A percentile compares a stretch with the other conserved stretches of the same genome.
Evolutionary conservation across 1,139 yeast species (phyloP).

Genomic region (Pichia sp.): DNA sequence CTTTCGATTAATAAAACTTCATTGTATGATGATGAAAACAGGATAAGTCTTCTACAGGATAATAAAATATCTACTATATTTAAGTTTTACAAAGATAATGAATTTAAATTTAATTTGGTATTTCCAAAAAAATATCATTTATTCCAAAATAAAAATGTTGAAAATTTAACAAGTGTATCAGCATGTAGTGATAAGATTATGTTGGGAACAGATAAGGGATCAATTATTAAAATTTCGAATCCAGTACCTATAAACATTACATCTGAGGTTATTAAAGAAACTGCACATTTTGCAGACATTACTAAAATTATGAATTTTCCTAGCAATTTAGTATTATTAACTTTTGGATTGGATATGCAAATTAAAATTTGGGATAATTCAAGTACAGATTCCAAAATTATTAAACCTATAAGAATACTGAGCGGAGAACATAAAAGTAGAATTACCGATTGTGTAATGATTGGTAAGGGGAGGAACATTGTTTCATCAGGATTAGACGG

Average conservation of each 20-base stretch:
- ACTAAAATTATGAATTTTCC: constrained; percentile 44
- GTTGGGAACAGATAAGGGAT: constrained; percentile 43
- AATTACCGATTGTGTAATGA: constrained; percentile 41
- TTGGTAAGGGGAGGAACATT: constrained; percentile 64
- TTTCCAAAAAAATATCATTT: constrained; percentile 6
- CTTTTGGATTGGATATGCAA: constrained; percentile 50
- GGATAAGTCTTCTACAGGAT: background rate
- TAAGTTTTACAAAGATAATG: background rate
- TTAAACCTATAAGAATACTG: constrained; percentile 41
- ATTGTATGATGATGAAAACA: background rate
- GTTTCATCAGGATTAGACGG: constrained; percentile 50
- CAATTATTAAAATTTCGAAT: constrained; percentile 21
- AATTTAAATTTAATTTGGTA: constrained; percentile 8
- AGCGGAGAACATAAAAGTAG: constrained; percentile 37
- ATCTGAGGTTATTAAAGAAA: background rate
- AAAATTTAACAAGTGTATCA: constrained; percentile 6
- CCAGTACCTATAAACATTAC: background rate
- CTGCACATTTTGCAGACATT: constrained; percentile 45
- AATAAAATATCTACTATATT: background rate
- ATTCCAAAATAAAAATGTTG: background rate
- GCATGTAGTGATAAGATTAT: constrained; percentile 16
- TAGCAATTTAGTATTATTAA: constrained; percentile 50
- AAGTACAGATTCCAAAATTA: constrained; percentile 36
- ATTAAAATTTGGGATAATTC: constrained; percentile 46
- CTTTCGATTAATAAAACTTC: background rate